Evolutionary conservation across 129 eudicot species (phyloP).

Genomic region (Deinandra increscens): DNA sequence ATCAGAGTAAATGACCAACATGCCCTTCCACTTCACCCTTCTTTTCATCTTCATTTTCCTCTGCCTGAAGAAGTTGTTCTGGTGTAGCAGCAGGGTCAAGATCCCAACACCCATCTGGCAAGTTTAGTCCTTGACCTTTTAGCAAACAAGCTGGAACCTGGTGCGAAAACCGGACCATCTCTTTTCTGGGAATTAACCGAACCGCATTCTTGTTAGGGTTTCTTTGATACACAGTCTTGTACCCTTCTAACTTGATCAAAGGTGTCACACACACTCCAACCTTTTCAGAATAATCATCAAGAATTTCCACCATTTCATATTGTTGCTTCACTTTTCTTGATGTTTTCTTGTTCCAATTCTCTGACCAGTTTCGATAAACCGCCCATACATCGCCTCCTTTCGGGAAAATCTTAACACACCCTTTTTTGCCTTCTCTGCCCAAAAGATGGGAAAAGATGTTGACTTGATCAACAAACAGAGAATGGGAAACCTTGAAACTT

Average conservation of each 20-base stretch:
- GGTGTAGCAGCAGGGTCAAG: slow-evolving; percentile 97
- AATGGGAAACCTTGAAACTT: slow-evolving; percentile 60
- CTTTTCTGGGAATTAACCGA: slow-evolving; percentile 71
- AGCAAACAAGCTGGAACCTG: slow-evolving; percentile 83
- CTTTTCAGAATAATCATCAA: slow-evolving; percentile 80
- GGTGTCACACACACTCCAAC: slow-evolving; percentile 68
- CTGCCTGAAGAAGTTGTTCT: slow-evolving; percentile 62
- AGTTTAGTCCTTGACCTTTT: slow-evolving; percentile 49
- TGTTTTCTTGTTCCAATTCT: slow-evolving; percentile 64
- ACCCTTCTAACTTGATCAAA: slow-evolving; percentile 67
- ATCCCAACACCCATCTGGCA: slow-evolving; percentile 99
- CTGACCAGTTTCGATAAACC: slow-evolving; percentile 80
- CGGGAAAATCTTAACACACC: slow-evolving; percentile 72
- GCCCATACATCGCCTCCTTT: slow-evolving; percentile 93
- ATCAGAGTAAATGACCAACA: slow-evolving; percentile 35
- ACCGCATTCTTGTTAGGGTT: slow-evolving; percentile 47
- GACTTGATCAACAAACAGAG: slow-evolving; percentile 75
- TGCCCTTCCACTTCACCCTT: slow-evolving; percentile 7
- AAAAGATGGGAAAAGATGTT: slow-evolving; percentile 90
- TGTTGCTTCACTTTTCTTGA: slow-evolving; percentile 64
- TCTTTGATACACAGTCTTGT: slow-evolving; percentile 80
- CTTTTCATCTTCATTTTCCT: slow-evolving; percentile 26
- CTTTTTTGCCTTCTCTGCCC: slow-evolving; percentile 81
- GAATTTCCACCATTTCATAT: slow-evolving; percentile 93
- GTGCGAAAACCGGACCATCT: slow-evolving; percentile 91